Base-by-base conservation (phyloP, 2,329 filamentous ascomycete species). In the Phoma sp. region DNA sequence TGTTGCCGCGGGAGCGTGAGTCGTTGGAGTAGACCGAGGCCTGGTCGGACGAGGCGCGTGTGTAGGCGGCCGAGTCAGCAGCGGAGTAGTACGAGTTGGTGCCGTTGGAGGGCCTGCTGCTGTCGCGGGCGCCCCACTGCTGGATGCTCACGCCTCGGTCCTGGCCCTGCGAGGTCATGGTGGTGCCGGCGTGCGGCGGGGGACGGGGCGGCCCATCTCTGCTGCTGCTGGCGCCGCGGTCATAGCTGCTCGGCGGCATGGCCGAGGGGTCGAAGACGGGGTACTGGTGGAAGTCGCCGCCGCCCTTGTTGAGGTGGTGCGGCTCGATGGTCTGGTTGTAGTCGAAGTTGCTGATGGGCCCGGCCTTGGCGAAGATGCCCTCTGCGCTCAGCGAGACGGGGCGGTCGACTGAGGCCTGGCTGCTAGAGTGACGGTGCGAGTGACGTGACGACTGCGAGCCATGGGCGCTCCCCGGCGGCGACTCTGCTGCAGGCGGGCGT, bases 231-330 rank as follows among this genome's bases (percentile, higher is more conserved):
- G 77, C 19, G 36, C 19, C 27, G 10, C 84, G 83, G 38, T 84
- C 35, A 40, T 60, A 63, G 43, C 80, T 72, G 63, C 78, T 81
- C 55, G 80, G 78, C 57, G 78, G 76, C 37, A 80, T 76, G 51
- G 79, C 71, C 35, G 82, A 76, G 27, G 85, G 79, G 63, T 89
- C 87, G 73, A 90, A 86, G 47, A 84, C 84, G 37, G 92, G 92
- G 74, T 97, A 96, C 71, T 96, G 94, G 78, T 96, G 92, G 72
- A 88, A 96, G 76, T 97, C 93, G 65, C 80, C 80, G 43, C 85
- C 85, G 62, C 81, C 82, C 77, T 92, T 93, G 74, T 92, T 93
- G 49, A 96, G 78, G 69, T 96, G 91, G 75, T 95, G 90, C 27
- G 92, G 91, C 55, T 90, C 82, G 54, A 89, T 89, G 51, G 95